Evolutionary conservation across 768 basidiomycete genomes (phyloP), one percentile per base, ranked within the genome.

Genomic region (Aureoboletus auriporus): DNA sequence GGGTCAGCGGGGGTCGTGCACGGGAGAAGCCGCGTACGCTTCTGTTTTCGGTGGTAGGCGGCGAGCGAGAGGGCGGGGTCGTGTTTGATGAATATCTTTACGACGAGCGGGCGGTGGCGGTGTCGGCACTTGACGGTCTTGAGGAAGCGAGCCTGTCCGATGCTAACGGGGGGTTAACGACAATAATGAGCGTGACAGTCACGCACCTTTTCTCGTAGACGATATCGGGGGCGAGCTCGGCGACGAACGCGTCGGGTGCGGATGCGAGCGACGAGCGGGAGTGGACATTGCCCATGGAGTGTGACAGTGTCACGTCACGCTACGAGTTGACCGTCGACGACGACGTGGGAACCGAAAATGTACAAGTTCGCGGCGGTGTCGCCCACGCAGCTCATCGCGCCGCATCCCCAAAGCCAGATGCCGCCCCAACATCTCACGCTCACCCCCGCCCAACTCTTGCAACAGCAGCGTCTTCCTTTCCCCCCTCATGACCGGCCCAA

Each of bases 61-160:
- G 83, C 69, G 60, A 97, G 70, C 11, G 85, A 86, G 48, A 94
- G 62, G 4, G 84, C 80, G 23, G 92, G 89, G 69, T 97, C 93
- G 0, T 93, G 86, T 65, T 99, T 97, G 62, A 94, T 82, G 71
- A 94, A 96, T 49, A 98, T 84, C 77, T 98, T 98, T 61, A 95
- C 80, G 44, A 96, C 84, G 30, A 97, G 71, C 35, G 81, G 84
- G 0, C 93, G 91, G 59, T 88, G 84, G 40, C 78, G 72, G 70
- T 96, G 91, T 35, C 86, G 77, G 62, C 87, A 94, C 60, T 88
- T 85, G 57, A 95, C 93, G 0, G 93, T 86, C 77, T 92, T 93
- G 56, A 85, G 71, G 17, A 57, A 58, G 27, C 66, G 61, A 3
- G 66, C 56, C 49, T 66, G 65, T 2, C 65, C 65, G 41, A 66